These are phyloP conservation scores for Lactuca saligna DNA, from an alignment of 129 eudicot species.

Conservation along the genomic window DNA sequence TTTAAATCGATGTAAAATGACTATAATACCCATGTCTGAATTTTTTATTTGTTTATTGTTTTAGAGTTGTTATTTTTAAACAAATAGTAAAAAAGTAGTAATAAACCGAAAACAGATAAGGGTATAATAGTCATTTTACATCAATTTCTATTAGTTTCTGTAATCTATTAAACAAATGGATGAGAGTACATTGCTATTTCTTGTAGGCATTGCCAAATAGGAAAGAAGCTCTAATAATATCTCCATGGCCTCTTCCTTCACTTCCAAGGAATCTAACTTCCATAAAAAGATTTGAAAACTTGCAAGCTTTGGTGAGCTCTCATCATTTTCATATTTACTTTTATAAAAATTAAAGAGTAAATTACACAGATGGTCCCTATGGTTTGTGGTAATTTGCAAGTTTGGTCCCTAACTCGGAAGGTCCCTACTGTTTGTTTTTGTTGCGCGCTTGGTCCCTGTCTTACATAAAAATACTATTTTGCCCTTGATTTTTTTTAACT, in stretches of 20 bases:
- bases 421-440: too few relatives aligned
- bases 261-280: slow-evolving; percentile 74
- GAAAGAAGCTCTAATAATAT: slow-evolving; percentile 77
- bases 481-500: too few relatives aligned
- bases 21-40: neutral
- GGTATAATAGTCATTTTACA: neutral
- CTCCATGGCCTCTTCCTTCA: slow-evolving; percentile 84
- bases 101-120: neutral
- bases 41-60: neutral
- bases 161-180: neutral
- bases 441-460: too few relatives aligned
- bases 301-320: slow-evolving; percentile 79
- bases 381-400: too few relatives aligned
- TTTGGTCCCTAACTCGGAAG: too few relatives aligned
- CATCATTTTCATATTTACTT: slow-evolving; percentile 4
- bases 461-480: too few relatives aligned
- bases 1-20: too few relatives aligned
- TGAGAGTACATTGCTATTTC: neutral
- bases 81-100: too few relatives aligned
- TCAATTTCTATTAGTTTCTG: too few relatives aligned
- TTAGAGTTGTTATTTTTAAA: too few relatives aligned
- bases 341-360: neutral
- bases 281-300: slow-evolving; percentile 82
- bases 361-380: too few relatives aligned
- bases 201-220: slow-evolving; percentile 78